Base-by-base conservation (phyloP, 2,329 filamentous ascomycete species). In the Apiospora hydei region DNA sequence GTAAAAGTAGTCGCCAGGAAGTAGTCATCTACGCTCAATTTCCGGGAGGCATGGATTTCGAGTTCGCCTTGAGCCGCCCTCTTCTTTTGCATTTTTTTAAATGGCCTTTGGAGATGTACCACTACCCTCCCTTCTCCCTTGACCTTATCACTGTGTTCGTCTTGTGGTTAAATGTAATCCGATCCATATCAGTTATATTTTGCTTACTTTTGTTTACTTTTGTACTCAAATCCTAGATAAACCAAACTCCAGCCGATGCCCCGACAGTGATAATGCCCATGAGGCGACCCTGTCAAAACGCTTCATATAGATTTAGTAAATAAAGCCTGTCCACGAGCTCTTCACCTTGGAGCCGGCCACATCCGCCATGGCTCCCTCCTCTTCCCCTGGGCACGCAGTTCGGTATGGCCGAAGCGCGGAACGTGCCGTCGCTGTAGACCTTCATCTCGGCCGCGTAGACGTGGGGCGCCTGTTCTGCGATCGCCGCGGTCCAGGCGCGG, bases 1-100 rank as follows among this genome's bases (percentile, higher is more conserved):
- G 34, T 64, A 41, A 64, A 64, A 64, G 57, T 64, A 64, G 34
- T 64, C 57, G 57, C 4, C 57, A 64, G 57, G 57, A 64, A 41
- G 49, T 51, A 41, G 18, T 21, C 10, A 14, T 41, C 30, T 64
- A n/a, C 57, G 34, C 1, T 6, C 10, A 41, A n/a, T 14, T 64
- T 64, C 57, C 57, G 34, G 34, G 57, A 41, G 18, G 57, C 34
- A n/a, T 41, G 34, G 30, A 41, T 64, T 61, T 64, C 57, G 57
- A 64, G 34, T 41, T 14, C 10, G 18, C 4, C 57, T 64, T 13
- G 34, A 41, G 57, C 57, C 34, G 18, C 18, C 57, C 18, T 64
- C 57, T 64, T 64, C 57, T 64, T 64, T 64, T 41, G 34, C 57
- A n/a, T 38, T 61, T 34, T 14, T 1, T 3, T 10, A 7, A 61